These are phyloP conservation scores for Mortierella sp. DNA, from an alignment of 371 early-diverging fungal genomes.

Conservation along the genomic window DNA sequence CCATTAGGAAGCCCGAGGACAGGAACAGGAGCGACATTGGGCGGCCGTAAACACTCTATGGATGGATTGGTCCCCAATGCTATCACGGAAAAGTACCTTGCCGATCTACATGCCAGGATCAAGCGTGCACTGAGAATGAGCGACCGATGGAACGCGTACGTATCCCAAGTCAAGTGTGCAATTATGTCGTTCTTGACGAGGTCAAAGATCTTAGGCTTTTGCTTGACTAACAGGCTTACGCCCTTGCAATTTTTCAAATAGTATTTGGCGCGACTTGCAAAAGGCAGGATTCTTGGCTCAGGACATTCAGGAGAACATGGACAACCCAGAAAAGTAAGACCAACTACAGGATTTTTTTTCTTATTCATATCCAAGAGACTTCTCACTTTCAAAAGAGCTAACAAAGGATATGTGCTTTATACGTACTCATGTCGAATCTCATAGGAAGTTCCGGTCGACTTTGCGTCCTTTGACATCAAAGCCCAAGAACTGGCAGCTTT, in stretches of 20 bases:
- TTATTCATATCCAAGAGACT: not conserved
- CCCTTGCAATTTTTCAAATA: slow-evolving; percentile 28
- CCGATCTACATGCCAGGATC: slow-evolving; percentile 65
- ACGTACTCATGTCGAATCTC: not conserved
- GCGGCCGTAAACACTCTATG: slow-evolving; percentile 48
- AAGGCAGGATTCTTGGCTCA: slow-evolving; percentile 79
- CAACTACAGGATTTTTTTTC: not conserved
- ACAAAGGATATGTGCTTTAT: not conserved
- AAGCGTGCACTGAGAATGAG: slow-evolving; percentile 72
- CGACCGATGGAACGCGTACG: slow-evolving; percentile 78
- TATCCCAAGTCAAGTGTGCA: not conserved
- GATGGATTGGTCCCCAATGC: slow-evolving; percentile 59
- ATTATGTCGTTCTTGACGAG: not conserved
- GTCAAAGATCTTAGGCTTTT: not conserved
- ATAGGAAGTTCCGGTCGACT: slow-evolving; percentile 65
- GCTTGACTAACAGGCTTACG: slow-evolving; percentile 26
- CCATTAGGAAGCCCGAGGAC: slow-evolving; percentile 19
- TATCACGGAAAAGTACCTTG: slow-evolving; percentile 71
- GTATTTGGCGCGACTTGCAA: slow-evolving; percentile 76
- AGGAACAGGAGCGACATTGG: not conserved
- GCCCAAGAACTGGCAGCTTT: slow-evolving; percentile 33
- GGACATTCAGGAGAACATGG: slow-evolving; percentile 78
- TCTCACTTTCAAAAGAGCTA: not conserved
- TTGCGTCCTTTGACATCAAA: slow-evolving; percentile 55
- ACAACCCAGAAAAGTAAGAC: slow-evolving; percentile 69